These are phyloP conservation scores for Coemansia sp. DNA, from an alignment of 192 early-diverging fungal genomes.

Conservation along the genomic window DNA sequence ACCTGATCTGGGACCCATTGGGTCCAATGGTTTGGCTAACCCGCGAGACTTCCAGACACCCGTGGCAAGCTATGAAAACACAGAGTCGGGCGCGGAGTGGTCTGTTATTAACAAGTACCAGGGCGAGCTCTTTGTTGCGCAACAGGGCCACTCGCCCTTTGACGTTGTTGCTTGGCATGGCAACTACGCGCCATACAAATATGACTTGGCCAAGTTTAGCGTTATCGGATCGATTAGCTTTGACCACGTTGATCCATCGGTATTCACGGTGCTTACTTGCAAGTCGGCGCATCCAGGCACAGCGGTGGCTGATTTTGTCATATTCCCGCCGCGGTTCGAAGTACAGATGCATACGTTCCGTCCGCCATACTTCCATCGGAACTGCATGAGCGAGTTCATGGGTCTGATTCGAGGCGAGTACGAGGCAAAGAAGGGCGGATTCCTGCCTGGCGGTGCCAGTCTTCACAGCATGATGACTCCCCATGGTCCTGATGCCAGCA, in stretches of 20 bases:
- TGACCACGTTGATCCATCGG: conserved; percentile 94
- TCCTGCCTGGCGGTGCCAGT: conserved; percentile 86
- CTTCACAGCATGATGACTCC: conserved; percentile 83
- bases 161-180: conserved; percentile 99
- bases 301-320: conserved; percentile 92
- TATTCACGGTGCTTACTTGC: conserved; percentile 92
- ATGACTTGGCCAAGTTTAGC: conserved; percentile 81
- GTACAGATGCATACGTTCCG: conserved; percentile 89
- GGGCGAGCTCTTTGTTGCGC: conserved; percentile 69
- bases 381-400: conserved; percentile 99
- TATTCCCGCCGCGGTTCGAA: conserved; percentile 94
- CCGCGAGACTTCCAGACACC: conserved; percentile 93
- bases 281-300: conserved; percentile 83
- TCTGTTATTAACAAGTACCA: conserved; percentile 81
- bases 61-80: conserved; percentile 72
- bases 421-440: conserved; percentile 90
- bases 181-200: conserved; percentile 95
- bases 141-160: conserved; percentile 82
- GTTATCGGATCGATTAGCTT: conserved; percentile 81
- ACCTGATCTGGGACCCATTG: conserved; percentile 94
- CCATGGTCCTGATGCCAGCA: conserved; percentile 86
- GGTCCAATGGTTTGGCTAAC: conserved; percentile 93
- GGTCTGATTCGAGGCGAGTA: conserved; percentile 89
- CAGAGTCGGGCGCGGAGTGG: conserved; percentile 51
- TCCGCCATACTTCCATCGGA: conserved; percentile 96